These are phyloP conservation scores for Fraxinus americana DNA, from an alignment of 257 asterid genomes.

Conservation along the genomic window DNA sequence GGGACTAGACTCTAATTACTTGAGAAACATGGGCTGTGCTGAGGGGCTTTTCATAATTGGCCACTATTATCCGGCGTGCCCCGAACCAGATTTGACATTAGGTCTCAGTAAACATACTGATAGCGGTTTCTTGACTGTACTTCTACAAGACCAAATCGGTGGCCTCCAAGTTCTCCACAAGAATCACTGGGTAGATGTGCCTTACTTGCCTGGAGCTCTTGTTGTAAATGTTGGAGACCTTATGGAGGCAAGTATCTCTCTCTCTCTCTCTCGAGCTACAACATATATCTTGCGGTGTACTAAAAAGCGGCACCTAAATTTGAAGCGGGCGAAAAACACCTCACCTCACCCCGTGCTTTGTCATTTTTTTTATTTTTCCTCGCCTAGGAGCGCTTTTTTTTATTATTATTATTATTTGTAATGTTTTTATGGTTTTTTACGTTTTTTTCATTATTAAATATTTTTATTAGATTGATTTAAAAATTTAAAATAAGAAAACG, in stretches of 20 bases:
- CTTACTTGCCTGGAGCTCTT: conserved; percentile 25
- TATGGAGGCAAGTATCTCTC: conserved; percentile 28
- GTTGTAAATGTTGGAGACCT: conserved; percentile 35
- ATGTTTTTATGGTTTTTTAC: too few relatives aligned
- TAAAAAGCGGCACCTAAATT: too few relatives aligned
- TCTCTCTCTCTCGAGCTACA: too few relatives aligned
- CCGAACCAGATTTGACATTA: conserved; percentile 34
- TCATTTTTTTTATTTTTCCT: too few relatives aligned
- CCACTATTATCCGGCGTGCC: conserved; percentile 37
- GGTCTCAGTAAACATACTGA: conserved; percentile 33
- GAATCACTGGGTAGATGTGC: conserved; percentile 35
- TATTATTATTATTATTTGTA: too few relatives aligned
- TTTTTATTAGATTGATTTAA: too few relatives aligned
- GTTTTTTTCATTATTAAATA: too few relatives aligned
- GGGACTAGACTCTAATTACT: conserved; percentile 21
- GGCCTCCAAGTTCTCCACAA: conserved; percentile 34
- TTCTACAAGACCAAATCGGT: conserved; percentile 32
- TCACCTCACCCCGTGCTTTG: too few relatives aligned
- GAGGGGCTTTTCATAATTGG: conserved; percentile 23
- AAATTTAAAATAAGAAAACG: too few relatives aligned
- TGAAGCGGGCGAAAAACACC: too few relatives aligned
- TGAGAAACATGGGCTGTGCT: conserved; percentile 38
- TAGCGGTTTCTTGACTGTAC: conserved; percentile 29
- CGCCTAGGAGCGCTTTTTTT: too few relatives aligned
- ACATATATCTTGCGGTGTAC: too few relatives aligned